These are phyloP conservation scores for Narthecium ossifragum DNA, from an alignment of 106 monocot genomes.

Conservation along the genomic window DNA sequence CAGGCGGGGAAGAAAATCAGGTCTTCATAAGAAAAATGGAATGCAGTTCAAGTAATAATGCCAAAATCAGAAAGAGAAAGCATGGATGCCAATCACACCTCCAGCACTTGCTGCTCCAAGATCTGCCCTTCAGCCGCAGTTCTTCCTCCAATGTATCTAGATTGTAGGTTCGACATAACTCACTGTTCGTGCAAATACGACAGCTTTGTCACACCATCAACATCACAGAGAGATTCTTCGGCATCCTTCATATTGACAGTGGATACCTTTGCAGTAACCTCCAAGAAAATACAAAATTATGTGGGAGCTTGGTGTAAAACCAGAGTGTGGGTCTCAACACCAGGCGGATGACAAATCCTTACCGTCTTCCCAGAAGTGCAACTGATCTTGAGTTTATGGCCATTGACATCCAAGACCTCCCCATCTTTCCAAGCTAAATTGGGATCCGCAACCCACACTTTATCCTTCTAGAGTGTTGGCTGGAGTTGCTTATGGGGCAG, in stretches of 20 bases:
- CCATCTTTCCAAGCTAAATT: conserved; percentile 81
- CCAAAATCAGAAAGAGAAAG: not conserved
- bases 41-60: too few relatives aligned
- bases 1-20: too few relatives aligned
- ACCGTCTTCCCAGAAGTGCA: conserved; percentile 58
- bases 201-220: conserved; percentile 65
- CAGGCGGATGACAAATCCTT: conserved; percentile 1
- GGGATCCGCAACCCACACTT: conserved; percentile 79
- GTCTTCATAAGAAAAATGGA: too few relatives aligned
- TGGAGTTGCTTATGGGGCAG: conserved; percentile 32
- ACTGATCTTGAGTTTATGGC: conserved; percentile 51
- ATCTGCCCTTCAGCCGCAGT: conserved; percentile 16
- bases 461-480: conserved; percentile 47
- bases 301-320: not conserved
- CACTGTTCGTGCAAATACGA: conserved; percentile 61
- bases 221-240: conserved; percentile 52
- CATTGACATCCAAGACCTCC: conserved; percentile 48
- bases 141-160: conserved; percentile 48
- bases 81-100: conserved; percentile 7
- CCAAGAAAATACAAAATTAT: not conserved
- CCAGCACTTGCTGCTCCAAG: conserved; percentile 33
- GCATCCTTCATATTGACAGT: conserved; percentile 37
- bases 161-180: conserved; percentile 53
- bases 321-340: not conserved
- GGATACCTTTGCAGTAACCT: conserved; percentile 33